These are phyloP conservation scores for Lepidium africanum DNA, from an alignment of 345 rosid species.

Conservation along the genomic window DNA sequence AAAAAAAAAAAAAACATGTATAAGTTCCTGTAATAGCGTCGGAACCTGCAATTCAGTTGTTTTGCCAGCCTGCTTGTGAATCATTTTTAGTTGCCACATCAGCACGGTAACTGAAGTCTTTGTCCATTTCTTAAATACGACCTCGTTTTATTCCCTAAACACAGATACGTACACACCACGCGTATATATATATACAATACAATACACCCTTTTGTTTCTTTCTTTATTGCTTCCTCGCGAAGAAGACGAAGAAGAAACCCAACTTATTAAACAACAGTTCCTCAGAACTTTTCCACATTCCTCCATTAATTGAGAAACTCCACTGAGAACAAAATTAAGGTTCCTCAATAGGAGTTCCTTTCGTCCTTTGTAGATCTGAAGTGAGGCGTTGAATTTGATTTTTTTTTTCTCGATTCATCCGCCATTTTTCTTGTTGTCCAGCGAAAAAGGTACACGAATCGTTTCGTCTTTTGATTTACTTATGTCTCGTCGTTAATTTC, in stretches of 20 bases:
- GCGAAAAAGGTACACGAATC: neutral
- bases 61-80: slow-evolving; percentile 11
- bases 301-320: neutral
- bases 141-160: neutral
- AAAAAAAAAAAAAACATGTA: no score
- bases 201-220: neutral
- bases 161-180: slow-evolving; percentile 1
- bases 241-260: neutral
- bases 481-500: neutral
- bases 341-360: neutral
- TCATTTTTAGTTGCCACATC: slow-evolving; percentile 12
- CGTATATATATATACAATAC: neutral
- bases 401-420: slow-evolving; percentile 28
- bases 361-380: slow-evolving; percentile 16
- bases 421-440: neutral
- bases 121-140: neutral
- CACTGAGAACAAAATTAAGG: neutral
- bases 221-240: neutral
- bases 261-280: slow-evolving; percentile 3
- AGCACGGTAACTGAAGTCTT: neutral
- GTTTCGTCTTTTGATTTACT: neutral
- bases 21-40: neutral
- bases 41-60: slow-evolving; percentile 13
- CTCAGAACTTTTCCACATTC: neutral
- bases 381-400: slow-evolving; percentile 5